Percentiles rank a stretch among this genome's conserved stretches.
Conservation (phyloP, 2,329 filamentous ascomycete genomes). For the Fusarium tuaranense region DNA sequence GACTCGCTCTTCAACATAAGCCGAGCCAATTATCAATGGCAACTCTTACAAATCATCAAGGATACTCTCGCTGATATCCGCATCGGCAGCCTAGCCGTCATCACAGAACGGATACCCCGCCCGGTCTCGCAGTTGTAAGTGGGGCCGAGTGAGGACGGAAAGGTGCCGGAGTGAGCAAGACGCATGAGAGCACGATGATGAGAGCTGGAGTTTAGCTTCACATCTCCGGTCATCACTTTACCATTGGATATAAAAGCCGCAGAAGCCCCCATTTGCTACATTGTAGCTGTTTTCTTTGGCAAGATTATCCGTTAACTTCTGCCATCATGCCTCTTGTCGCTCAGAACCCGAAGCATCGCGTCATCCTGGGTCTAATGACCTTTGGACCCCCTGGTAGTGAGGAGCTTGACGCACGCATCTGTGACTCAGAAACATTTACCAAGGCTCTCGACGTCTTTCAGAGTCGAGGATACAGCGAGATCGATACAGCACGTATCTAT, state of each 20-base stretch:
- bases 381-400: constrained; percentile 74
- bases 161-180: not conserved
- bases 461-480: constrained; percentile 82
- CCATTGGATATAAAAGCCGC: constrained; percentile 13
- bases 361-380: constrained; percentile 90
- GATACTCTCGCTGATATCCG: not conserved
- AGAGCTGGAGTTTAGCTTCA: constrained; percentile 38
- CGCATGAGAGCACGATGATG: constrained; percentile 18
- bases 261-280: not conserved
- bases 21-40: not conserved
- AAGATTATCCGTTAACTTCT: not conserved
- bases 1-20: not conserved
- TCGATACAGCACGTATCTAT: constrained; percentile 86
- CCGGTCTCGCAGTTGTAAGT: constrained; percentile 26
- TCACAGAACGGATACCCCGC: constrained; percentile 28
- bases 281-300: not conserved
- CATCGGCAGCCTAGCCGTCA: constrained; percentile 3
- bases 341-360: constrained; percentile 66
- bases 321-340: constrained; percentile 60
- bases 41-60: constrained; percentile 5
- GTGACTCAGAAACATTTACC: constrained; percentile 73
- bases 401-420: constrained; percentile 76
- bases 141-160: constrained; percentile 3
- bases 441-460: constrained; percentile 81
- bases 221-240: constrained; percentile 21